Base-by-base conservation (phyloP, 306 rosid species). In the Vigna trinervia region DNA sequence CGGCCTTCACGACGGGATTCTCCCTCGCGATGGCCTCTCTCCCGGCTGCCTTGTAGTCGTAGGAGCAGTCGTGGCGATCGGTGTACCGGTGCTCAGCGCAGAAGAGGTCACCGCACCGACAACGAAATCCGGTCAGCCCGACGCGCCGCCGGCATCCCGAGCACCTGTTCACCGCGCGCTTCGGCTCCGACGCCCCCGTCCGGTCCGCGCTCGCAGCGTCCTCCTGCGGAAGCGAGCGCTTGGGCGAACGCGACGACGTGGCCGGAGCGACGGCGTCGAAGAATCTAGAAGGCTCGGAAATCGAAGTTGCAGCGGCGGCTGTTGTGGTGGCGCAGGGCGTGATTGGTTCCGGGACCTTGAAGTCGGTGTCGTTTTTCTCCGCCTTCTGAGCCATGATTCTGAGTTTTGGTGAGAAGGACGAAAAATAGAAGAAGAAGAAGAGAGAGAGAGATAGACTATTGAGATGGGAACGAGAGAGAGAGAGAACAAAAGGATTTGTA, bases 81-180 rank as follows among this genome's bases (percentile, higher is more conserved):
- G 99, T 86, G 80, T 96, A 96, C 70, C 99, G 91, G 39, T 96
- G 99, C 56, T 91, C 93, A 0, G 90, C 28, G 80, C 99, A 96
- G 73, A 92, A 96, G 0, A 96, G 91, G 8, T 96, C 98, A 0
- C 99, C 99, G 64, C 99, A 96, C 8, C 99, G 96, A 78, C 99
- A 96, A 3, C 97, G 86, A 78, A 96, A 89, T 8, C 99, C 97
- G 57, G 98, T 92, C 53, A 96, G 84, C 0, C 99, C 99, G 22
- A 96, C 98, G 76, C 92, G 82, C 59, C 86, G 74, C 28, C 89
- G 85, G 50, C 99, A 96, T 0, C 99, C 97, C 19, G 96, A 91
- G 85, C 99, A 96, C 5, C 99, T 90, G 71, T 84, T 91, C 12
- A 91, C 94, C 39, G 73, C 85, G 0, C 96, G 93, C 78, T 87